Percentiles rank a stretch among this genome's conserved stretches.
Evolutionary conservation across 257 asterid genomes (phyloP).

Genomic region (Solanum paucissectum): DNA sequence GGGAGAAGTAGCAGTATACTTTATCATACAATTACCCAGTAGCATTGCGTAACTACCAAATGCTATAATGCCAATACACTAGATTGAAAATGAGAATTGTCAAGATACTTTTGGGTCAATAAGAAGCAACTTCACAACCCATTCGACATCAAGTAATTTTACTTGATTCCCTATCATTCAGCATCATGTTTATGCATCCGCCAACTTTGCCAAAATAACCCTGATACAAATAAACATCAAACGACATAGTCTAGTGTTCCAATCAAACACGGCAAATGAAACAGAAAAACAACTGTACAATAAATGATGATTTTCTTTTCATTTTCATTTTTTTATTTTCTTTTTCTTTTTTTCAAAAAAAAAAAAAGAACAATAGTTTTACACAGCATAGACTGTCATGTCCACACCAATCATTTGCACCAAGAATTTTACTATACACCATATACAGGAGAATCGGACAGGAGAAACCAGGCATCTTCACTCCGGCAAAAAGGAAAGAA

Average conservation of each 20-base stretch:
- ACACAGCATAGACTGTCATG: slow-evolving; percentile 7
- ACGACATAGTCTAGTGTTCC: not conserved
- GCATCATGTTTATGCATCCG: not conserved
- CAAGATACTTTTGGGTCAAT: not conserved
- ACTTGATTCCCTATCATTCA: not conserved
- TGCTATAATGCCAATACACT: not conserved
- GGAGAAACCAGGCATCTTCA: slow-evolving; percentile 12
- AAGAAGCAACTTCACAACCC: not conserved
- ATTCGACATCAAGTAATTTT: not conserved
- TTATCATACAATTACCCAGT: not conserved
- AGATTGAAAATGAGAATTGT: not conserved
- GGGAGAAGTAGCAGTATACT: not conserved
- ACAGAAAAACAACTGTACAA: not conserved
- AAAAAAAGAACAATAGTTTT: not conserved
- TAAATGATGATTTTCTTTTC: not conserved
- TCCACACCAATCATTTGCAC: slow-evolving; percentile 16
- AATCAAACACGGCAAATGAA: not conserved
- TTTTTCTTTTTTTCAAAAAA: not conserved
- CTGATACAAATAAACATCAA: not conserved
- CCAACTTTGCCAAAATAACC: not conserved
- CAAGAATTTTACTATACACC: slow-evolving; percentile 26
- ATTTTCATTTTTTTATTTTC: not conserved
- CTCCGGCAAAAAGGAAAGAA: slow-evolving; percentile 5
- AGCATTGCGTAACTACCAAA: not conserved
- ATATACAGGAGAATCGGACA: slow-evolving; percentile 16